Percentiles rank a stretch among this genome's conserved stretches.
These are phyloP conservation scores for Penicillium maclennaniae DNA, from an alignment of 495 filamentous ascomycete genomes.

Conservation along the genomic window DNA sequence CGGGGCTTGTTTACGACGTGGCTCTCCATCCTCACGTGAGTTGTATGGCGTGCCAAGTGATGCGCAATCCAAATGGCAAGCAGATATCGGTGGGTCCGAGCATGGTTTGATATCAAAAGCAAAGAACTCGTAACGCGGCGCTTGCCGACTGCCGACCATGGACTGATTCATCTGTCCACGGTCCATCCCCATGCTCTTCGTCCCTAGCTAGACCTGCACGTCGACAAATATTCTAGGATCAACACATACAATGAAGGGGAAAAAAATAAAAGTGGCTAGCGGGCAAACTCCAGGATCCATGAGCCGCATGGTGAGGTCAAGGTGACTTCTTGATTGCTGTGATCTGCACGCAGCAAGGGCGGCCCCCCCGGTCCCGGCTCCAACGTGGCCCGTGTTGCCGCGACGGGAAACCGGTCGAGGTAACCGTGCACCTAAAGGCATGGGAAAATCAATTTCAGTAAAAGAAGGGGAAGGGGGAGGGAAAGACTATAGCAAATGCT, in stretches of 20 bases:
- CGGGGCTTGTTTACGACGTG: neutral
- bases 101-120: slow-evolving; percentile 1
- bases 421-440: neutral
- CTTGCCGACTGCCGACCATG: slow-evolving; percentile 5
- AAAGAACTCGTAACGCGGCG: neutral
- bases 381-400: slow-evolving; percentile 19
- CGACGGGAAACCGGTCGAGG: neutral
- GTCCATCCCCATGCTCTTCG: neutral
- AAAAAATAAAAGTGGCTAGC: neutral
- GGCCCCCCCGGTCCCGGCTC: neutral
- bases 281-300: neutral
- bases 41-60: neutral
- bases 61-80: neutral
- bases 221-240: no score
- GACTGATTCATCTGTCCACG: no score
- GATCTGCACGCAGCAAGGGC: slow-evolving; percentile 21
- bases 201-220: no score
- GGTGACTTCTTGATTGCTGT: neutral
- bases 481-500: neutral
- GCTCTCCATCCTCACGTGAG: neutral
- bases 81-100: slow-evolving; percentile 1
- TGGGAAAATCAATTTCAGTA: neutral
- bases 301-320: slow-evolving; percentile 4
- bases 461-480: neutral
- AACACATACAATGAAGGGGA: neutral